These are phyloP conservation scores for Aquilaria yunnanensis DNA, from an alignment of 345 rosid species.

Conservation along the genomic window DNA sequence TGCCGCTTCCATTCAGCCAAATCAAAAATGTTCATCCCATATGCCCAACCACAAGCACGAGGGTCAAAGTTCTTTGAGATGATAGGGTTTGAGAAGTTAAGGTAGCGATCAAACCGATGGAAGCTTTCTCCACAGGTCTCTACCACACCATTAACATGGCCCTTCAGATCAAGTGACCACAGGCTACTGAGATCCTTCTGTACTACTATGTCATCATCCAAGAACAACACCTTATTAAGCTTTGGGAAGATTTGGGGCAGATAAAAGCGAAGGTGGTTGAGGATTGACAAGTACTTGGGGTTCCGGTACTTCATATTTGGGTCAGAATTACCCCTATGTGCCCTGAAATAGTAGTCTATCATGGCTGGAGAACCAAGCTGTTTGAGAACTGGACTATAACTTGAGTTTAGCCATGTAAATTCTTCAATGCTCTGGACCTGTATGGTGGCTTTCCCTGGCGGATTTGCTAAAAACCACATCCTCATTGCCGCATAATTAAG, in stretches of 20 bases:
- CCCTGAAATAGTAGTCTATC: constrained; percentile 33
- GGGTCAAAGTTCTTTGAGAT: constrained; percentile 40
- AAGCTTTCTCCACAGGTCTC: constrained; percentile 54
- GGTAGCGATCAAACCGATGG: constrained; percentile 44
- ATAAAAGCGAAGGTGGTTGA: constrained; percentile 63
- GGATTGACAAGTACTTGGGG: constrained; percentile 55
- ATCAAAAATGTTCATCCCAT: constrained; percentile 68
- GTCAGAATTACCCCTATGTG: constrained; percentile 24
- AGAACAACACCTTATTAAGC: constrained; percentile 48
- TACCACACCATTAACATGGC: constrained; percentile 70
- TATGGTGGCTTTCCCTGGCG: constrained; percentile 35
- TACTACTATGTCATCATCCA: constrained; percentile 67
- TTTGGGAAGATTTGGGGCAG: constrained; percentile 48
- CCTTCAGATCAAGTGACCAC: constrained; percentile 43
- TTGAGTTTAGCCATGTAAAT: constrained; percentile 38
- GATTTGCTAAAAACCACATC: constrained; percentile 44
- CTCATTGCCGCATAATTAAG: constrained; percentile 43
- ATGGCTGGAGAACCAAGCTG: constrained; percentile 32
- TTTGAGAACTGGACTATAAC: constrained; percentile 38
- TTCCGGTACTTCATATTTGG: constrained; percentile 35
- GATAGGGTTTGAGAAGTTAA: constrained; percentile 47
- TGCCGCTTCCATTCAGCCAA: constrained; percentile 50
- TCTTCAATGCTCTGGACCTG: constrained; percentile 43
- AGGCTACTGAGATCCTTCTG: constrained; percentile 51
- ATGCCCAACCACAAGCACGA: constrained; percentile 62